Conservation (phyloP, 208 protist species). For the Tetramitus jugosus region DNA sequence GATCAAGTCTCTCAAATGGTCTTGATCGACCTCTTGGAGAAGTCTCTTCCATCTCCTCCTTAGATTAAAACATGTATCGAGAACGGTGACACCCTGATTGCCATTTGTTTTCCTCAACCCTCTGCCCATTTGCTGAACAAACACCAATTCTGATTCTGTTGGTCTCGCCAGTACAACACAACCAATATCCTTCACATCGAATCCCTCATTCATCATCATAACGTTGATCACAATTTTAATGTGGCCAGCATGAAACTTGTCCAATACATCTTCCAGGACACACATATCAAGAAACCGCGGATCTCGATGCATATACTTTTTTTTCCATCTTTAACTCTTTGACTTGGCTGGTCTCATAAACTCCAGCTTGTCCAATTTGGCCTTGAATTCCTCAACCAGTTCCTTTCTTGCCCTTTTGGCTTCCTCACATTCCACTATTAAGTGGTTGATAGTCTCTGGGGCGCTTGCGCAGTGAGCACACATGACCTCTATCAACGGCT, state of each 20-base stretch:
- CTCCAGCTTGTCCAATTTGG: too few species aligned
- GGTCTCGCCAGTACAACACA: conserved; percentile 31
- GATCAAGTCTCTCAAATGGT: background rate
- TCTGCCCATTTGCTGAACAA: background rate
- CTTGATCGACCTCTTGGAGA: background rate
- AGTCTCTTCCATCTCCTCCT: background rate
- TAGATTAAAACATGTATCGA: background rate
- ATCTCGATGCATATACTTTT: too few species aligned
- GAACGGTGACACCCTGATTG: background rate
- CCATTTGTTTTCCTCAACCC: background rate
- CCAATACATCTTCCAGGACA: background rate
- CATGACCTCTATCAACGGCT: too few species aligned
- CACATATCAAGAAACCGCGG: too few species aligned
- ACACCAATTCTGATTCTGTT: conserved; percentile 31
- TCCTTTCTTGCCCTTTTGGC: too few species aligned
- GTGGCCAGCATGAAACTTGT: background rate
- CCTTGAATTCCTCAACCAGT: too few species aligned
- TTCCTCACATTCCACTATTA: too few species aligned
- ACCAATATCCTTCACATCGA: conserved; percentile 27
- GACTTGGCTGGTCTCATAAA: too few species aligned
- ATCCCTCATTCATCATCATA: conserved; percentile 33
- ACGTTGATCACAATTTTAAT: conserved; percentile 21
- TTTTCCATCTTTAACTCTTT: too few species aligned
- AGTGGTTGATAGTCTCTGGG: too few species aligned
- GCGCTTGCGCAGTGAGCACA: too few species aligned